phyloP scores from a whole-genome alignment of 2,329 filamentous ascomycete genomes.

The Pyricularia pennisetigena region DNA sequence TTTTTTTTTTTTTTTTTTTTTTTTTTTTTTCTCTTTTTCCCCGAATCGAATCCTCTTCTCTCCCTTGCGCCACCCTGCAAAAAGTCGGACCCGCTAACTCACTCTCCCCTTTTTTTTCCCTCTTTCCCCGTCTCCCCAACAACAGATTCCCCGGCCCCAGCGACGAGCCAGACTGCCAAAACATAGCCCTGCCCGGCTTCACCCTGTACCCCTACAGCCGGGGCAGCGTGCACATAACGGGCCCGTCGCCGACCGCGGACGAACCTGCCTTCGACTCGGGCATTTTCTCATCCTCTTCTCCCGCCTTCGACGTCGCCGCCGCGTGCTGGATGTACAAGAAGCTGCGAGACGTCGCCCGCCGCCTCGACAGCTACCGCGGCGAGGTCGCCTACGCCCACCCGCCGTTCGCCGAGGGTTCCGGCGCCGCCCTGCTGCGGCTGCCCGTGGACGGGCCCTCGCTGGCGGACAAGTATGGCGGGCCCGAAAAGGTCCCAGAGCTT shows the following conservation, averaged over 20 bases:
- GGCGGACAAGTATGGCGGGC: not conserved
- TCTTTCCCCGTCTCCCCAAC: too few species aligned
- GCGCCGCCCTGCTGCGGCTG: constrained; percentile 4
- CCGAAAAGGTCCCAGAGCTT: constrained; percentile 9
- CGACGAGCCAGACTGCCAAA: constrained; percentile 25
- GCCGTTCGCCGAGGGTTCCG: constrained; percentile 11
- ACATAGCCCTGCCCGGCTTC: constrained; percentile 39
- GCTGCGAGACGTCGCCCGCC: constrained; percentile 31
- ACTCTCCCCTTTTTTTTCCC: not conserved
- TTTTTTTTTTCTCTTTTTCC: not conserved
- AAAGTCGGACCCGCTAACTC: not conserved
- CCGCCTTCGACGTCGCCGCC: constrained; percentile 39
- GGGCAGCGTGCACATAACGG: constrained; percentile 45
- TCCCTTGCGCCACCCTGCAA: too few species aligned
- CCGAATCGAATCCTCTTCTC: constrained; percentile 8
- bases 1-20: not conserved
- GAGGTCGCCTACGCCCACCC: constrained; percentile 18
- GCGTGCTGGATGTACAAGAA: constrained; percentile 40
- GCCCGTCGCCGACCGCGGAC: constrained; percentile 19
- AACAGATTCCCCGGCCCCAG: not conserved
- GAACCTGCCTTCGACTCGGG: constrained; percentile 40
- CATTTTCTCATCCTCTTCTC: constrained; percentile 27
- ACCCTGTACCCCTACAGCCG: constrained; percentile 51
- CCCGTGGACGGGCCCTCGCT: constrained; percentile 11
- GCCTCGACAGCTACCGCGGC: constrained; percentile 29